A percentile compares a stretch with the other conserved stretches of the same genome.
phyloP scores from a whole-genome alignment of 2,329 filamentous ascomycete species.

The Fusarium globosum region DNA sequence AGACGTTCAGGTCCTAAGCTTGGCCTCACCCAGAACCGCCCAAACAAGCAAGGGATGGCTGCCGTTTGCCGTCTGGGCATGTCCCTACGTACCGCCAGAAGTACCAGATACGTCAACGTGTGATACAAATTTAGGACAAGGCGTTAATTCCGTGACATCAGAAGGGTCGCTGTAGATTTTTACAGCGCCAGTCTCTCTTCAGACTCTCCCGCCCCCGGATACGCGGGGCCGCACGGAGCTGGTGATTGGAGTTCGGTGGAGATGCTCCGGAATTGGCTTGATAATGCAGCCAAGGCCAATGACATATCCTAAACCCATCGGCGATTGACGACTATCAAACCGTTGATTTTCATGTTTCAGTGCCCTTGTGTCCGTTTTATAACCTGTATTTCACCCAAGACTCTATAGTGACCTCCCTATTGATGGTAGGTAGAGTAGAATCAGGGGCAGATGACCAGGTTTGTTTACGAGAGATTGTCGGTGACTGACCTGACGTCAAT shows the following conservation, averaged over 20 bases:
- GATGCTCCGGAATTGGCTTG: conserved; percentile 30
- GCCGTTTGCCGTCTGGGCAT: conserved; percentile 39
- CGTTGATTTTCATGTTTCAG: neutral
- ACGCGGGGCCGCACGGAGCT: conserved; percentile 23
- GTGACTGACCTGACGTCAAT: conserved; percentile 37
- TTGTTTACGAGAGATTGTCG: neutral
- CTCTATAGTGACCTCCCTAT: neutral
- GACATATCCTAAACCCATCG: conserved; percentile 26
- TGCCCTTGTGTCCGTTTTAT: conserved; percentile 7
- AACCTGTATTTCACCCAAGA: conserved; percentile 23
- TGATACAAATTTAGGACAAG: conserved; percentile 18
- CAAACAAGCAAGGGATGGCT: conserved; percentile 16
- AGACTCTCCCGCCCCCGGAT: conserved; percentile 20
- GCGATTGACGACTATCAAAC: conserved; percentile 16
- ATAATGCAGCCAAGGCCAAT: conserved; percentile 18
- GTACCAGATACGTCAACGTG: conserved; percentile 22
- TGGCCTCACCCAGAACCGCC: conserved; percentile 13
- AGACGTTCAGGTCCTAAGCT: conserved; percentile 24
- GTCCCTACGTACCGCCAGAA: conserved; percentile 15
- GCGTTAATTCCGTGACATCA: conserved; percentile 29
- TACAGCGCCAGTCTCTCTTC: neutral
- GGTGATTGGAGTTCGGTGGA: conserved; percentile 37
- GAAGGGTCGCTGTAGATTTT: conserved; percentile 1
- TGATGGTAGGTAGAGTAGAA: neutral
- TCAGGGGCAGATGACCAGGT: conserved; percentile 4